phyloP scores from a whole-genome alignment of 2,329 filamentous ascomycete species.

The Onygenales sp. region DNA sequence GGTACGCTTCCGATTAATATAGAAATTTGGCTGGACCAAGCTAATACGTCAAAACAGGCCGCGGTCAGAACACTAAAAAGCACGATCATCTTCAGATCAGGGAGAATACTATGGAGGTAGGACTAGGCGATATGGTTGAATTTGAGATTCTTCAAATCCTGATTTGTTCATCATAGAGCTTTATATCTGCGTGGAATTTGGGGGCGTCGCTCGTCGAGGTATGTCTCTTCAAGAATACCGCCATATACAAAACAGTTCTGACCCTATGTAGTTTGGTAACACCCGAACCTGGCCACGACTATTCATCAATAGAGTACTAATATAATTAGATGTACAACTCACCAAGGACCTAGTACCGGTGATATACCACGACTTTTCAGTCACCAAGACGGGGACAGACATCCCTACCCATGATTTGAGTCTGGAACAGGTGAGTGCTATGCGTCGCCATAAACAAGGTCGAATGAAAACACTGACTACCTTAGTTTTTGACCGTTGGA shows the following conservation, averaged over 20 bases:
- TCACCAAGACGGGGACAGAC: slow-evolving; percentile 36
- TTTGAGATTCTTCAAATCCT: background rate
- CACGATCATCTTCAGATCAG: slow-evolving; percentile 27
- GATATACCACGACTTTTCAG: slow-evolving; percentile 34
- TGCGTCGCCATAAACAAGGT: background rate
- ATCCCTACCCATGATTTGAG: slow-evolving; percentile 31
- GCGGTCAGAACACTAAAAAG: slow-evolving; percentile 20
- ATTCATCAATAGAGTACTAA: slow-evolving; percentile 4
- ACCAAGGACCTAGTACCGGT: slow-evolving; percentile 33
- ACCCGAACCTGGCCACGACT: background rate
- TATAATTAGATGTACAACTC: slow-evolving; percentile 29
- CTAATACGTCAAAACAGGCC: slow-evolving; percentile 5
- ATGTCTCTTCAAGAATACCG: background rate
- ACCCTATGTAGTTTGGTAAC: slow-evolving; percentile 14
- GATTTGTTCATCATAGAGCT: slow-evolving; percentile 17
- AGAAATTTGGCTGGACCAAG: background rate
- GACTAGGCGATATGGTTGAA: background rate
- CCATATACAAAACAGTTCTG: background rate
- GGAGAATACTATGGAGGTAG: slow-evolving; percentile 28
- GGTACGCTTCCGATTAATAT: slow-evolving; percentile 11
- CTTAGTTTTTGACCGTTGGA: slow-evolving; percentile 22
- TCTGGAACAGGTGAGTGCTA: slow-evolving; percentile 23
- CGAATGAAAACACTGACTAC: slow-evolving; percentile 1
- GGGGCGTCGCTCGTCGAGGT: slow-evolving; percentile 29
- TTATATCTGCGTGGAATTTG: slow-evolving; percentile 23